Evolutionary conservation across 192 early-diverging fungal genomes (phyloP).

Genomic region (Pilaira anomala): DNA sequence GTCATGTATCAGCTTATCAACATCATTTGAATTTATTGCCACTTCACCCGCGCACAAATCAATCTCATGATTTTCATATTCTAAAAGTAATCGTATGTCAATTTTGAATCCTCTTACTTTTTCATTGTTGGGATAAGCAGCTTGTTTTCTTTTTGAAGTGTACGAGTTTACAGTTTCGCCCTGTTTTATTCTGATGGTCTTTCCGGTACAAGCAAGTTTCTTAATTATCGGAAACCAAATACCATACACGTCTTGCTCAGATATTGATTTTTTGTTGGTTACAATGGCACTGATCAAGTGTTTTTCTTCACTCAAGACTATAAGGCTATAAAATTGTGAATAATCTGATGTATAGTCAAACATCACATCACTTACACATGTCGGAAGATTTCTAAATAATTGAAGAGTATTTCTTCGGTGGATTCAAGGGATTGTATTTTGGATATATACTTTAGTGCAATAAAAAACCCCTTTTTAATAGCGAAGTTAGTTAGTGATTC

Average conservation of each 20-base stretch:
- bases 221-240: slow-evolving; percentile 3
- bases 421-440: slow-evolving; percentile 7
- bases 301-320: neutral
- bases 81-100: neutral
- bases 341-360: neutral
- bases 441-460: slow-evolving; percentile 6
- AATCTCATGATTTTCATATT: neutral
- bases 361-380: slow-evolving; percentile 6
- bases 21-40: neutral
- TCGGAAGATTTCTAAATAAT: neutral
- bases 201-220: neutral
- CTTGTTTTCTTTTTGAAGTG: neutral
- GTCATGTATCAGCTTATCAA: neutral
- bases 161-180: neutral
- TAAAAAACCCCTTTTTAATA: neutral
- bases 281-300: neutral
- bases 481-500: neutral
- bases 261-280: neutral
- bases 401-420: neutral
- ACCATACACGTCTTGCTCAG: neutral
- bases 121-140: neutral
- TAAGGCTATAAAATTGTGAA: neutral
- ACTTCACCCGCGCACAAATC: slow-evolving; percentile 7
- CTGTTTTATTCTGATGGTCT: slow-evolving; percentile 1
- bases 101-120: slow-evolving; percentile 1